Percentiles rank a stretch among this genome's conserved stretches.
Evolutionary conservation across 805 yeast species (phyloP).

Genomic region (Teunomyces barrocoloradensis): DNA sequence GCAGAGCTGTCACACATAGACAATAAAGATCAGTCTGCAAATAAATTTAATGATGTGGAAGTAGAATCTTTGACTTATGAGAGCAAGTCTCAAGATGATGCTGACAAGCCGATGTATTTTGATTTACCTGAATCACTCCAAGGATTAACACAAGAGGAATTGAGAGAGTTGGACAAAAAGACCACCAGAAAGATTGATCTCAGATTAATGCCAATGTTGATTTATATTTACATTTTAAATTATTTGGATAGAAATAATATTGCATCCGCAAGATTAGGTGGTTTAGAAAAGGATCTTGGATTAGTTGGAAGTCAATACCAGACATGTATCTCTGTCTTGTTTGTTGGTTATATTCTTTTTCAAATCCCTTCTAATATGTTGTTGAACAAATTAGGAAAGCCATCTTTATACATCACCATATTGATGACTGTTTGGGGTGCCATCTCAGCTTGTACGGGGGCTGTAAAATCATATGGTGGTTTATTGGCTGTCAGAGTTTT

Average conservation of each 20-base stretch:
- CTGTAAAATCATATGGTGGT: constrained; percentile 43
- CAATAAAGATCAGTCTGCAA: not conserved
- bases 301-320: constrained; percentile 45
- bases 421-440: constrained; percentile 54
- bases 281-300: constrained; percentile 43
- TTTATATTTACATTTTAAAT: constrained; percentile 50
- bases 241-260: constrained; percentile 52
- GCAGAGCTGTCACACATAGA: not conserved
- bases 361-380: constrained; percentile 50
- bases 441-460: constrained; percentile 47
- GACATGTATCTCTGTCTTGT: constrained; percentile 51
- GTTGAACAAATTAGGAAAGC: constrained; percentile 46
- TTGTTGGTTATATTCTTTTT: constrained; percentile 47
- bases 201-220: constrained; percentile 49
- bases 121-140: constrained; percentile 32
- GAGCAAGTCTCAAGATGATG: constrained; percentile 4
- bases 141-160: constrained; percentile 38
- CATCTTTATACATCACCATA: constrained; percentile 48
- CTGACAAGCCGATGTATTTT: constrained; percentile 8
- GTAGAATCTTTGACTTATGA: not conserved
- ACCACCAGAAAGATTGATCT: constrained; percentile 48
- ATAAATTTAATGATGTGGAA: not conserved
- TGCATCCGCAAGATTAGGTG: constrained; percentile 54
- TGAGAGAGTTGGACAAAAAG: constrained; percentile 40
- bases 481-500: constrained; percentile 46